Evolutionary conservation across 1,139 yeast genomes (phyloP), one percentile per base, ranked within the genome.

Genomic region (Lodderomyces metapsilosis): DNA sequence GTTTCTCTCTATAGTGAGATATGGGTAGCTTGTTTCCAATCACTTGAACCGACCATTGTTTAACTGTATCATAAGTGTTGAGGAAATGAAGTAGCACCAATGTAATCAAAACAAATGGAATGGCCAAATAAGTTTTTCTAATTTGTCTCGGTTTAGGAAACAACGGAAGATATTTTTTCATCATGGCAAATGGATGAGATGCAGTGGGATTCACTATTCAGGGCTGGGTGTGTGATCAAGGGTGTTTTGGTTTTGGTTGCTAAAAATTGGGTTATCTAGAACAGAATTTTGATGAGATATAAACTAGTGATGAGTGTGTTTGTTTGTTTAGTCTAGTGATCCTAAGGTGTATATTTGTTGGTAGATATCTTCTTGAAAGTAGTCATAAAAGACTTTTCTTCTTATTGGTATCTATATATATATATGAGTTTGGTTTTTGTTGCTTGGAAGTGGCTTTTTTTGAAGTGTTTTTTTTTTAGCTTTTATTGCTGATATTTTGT

Each of bases 71-170:
- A 31, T 30, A 31, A 9, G 40, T 30, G 16, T 31, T 31, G 30
- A 37, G 20, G 27, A 18, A 37, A 23, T 37, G 40, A 12, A 37
- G 15, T 9, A 37, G 18, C 6, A 30, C 8, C 5, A 37, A 21
- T 18, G 23, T 20, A n/a, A 25, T 22, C 9, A 37, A 5, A 16
- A 37, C 10, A 11, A 37, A 13, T 28, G 40, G 40, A n/a, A 37
- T 31, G 25, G 32, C 16, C 16, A 37, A 15, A 15, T 30, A 37
- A 4, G 22, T 30, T 30, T 24, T 37, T 23, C 35, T 37, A 31
- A 37, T 37, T 13, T 37, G 36, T 23, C 40, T 13, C 5, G 40
- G 17, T 15, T 37, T 37, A 21, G 40, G 40, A 16, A 37, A 37
- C 13, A 37, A 16, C 15, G 39, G 25, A 24, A 34, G 24, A 15